Evolutionary conservation across 2,329 filamentous ascomycete species (phyloP).

Genomic region (Clathrospora elynae): DNA sequence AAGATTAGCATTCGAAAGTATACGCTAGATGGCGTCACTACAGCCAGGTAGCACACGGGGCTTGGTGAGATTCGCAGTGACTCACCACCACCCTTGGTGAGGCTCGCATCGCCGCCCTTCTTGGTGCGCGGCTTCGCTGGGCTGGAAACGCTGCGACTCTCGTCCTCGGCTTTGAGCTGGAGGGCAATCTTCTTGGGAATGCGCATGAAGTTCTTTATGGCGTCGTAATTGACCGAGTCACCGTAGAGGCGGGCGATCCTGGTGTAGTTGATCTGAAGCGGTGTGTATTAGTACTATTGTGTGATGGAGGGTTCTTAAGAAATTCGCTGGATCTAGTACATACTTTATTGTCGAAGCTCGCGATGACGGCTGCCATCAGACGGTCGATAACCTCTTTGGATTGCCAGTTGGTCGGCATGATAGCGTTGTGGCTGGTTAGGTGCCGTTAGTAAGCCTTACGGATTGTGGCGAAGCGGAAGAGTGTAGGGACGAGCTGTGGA

Average conservation of each 20-base stretch:
- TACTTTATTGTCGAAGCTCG: constrained; percentile 42
- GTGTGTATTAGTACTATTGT: constrained; percentile 9
- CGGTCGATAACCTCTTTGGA: constrained; percentile 45
- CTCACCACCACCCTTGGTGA: constrained; percentile 4
- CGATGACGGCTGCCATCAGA: constrained; percentile 50
- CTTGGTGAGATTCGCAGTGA: too few species aligned
- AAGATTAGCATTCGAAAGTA: too few species aligned
- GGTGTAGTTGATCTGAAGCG: constrained; percentile 51
- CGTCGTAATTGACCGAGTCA: constrained; percentile 54
- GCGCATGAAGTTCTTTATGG: constrained; percentile 55
- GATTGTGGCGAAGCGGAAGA: not conserved
- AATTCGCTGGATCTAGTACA: not conserved
- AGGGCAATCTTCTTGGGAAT: constrained; percentile 51
- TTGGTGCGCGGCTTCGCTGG: constrained; percentile 9
- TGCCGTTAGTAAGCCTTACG: not conserved
- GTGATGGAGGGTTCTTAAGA: not conserved
- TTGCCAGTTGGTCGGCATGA: constrained; percentile 48
- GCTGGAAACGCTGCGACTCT: constrained; percentile 2
- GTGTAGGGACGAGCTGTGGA: not conserved
- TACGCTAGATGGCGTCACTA: too few species aligned
- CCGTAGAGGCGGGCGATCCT: constrained; percentile 54
- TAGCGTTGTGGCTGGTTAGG: not conserved
- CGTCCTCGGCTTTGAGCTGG: constrained; percentile 32
- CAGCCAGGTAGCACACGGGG: too few species aligned
- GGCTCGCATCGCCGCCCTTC: not conserved